Evolutionary conservation across 768 basidiomycete genomes (phyloP).

Genomic region (Rubroboletus pulcherrimus): DNA sequence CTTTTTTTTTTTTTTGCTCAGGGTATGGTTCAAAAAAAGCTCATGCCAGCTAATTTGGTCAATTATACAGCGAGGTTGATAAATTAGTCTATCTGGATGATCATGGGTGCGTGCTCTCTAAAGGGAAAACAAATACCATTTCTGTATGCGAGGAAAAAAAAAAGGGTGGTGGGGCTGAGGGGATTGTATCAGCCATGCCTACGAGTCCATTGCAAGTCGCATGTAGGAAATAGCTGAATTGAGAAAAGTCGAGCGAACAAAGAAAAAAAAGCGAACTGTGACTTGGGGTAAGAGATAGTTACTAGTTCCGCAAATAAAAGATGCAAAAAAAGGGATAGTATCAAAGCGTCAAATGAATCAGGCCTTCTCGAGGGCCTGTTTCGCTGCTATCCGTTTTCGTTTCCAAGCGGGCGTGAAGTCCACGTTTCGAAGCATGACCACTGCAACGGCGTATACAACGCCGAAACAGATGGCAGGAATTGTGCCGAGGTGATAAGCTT

Average conservation of each 20-base stretch:
- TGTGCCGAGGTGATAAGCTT: conserved; percentile 33
- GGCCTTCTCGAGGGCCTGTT: conserved; percentile 18
- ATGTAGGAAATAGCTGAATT: not conserved
- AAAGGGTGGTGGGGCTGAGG: not conserved
- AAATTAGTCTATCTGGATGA: conserved; percentile 21
- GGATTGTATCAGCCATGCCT: not conserved
- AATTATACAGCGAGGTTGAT: conserved; percentile 8
- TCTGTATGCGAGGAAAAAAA: not conserved
- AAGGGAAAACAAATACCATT: not conserved
- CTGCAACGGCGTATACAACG: conserved; percentile 29
- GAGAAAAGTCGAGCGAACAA: not conserved
- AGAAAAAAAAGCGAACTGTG: not conserved
- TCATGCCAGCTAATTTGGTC: not conserved
- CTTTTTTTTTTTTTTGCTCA: too few relatives aligned
- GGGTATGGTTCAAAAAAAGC: not conserved
- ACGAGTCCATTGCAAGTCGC: conserved; percentile 13
- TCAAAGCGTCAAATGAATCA: conserved; percentile 19
- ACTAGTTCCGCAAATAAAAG: conserved; percentile 20
- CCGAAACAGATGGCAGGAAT: conserved; percentile 34
- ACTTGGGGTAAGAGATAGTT: not conserved
- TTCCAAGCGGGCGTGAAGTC: conserved; percentile 34
- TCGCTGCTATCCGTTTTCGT: conserved; percentile 27
- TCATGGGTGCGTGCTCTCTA: not conserved
- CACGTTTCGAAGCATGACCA: conserved; percentile 30
- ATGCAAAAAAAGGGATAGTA: conserved; percentile 14